Evolutionary conservation across 2,329 filamentous ascomycete species (phyloP), one percentile per base, ranked within the genome.

Genomic region (Aspergillus felis): DNA sequence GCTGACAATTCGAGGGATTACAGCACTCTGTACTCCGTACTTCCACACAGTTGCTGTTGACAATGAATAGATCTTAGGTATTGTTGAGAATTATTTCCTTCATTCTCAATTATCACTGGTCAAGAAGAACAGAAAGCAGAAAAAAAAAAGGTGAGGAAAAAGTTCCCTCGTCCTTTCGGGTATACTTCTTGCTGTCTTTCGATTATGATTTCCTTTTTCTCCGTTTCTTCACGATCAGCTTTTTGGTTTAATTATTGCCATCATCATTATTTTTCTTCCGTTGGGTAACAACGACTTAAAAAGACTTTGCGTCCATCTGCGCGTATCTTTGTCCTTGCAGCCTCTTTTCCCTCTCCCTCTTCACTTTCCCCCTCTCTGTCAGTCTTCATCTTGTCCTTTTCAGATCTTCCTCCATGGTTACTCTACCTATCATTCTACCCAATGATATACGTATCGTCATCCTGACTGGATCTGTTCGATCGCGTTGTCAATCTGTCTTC

Each of bases 231-330:
- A 53, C 57, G 57, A 55, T 35, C 46, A 41, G 42, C n/a, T 28
- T 14, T 27, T 35, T 54, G 20, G 20, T 50, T 53, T 38, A 29
- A 24, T 50, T 52, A 54, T 38, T 29, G 27, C 41, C 27, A 25
- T 10, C 35, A 41, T 25, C 50, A 29, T 29, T 29, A 29, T 29
- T 29, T 38, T 28, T n/a, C 38, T 38, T 51, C 53, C 27, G 54
- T 59, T 56, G 59, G 57, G 57, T 55, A 51, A 58, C 48, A 28
- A 46, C 42, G 54, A 54, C 46, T 62, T 56, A 54, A 57, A 61
- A 49, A 47, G n/a, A 47, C 44, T 47, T 24, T 28, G 56, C 46
- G 56, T 47, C 51, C 55, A 44, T 57, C 54, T 61, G 57, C 57
- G 57, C 55, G 55, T 57, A 57, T 51, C 56, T 52, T 57, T 55